Evolutionary conservation across 768 basidiomycete species (phyloP).

Genomic region (Leucogyrophana mollusca): DNA sequence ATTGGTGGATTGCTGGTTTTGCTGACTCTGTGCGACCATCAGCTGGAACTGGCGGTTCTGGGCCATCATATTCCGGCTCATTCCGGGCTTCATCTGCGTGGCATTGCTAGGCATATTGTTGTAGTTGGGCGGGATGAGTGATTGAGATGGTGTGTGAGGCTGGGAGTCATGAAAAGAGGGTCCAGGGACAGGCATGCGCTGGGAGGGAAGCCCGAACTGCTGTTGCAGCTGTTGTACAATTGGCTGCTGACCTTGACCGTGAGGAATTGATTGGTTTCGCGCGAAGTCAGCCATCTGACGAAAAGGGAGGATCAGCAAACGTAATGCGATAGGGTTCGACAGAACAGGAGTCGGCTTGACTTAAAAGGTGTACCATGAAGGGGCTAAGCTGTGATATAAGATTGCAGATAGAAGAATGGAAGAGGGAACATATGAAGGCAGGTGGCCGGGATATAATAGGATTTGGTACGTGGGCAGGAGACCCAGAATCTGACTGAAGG

Average conservation of each 20-base stretch:
- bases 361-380: conserved; percentile 4
- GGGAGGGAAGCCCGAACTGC: conserved; percentile 35
- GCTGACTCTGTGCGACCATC: conserved; percentile 47
- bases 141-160: conserved; percentile 17
- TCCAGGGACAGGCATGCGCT: conserved; percentile 37
- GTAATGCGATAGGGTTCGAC: conserved; percentile 12
- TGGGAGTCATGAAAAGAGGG: conserved; percentile 38
- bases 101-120: conserved; percentile 37
- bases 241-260: conserved; percentile 36
- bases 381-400: conserved; percentile 11
- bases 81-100: conserved; percentile 28
- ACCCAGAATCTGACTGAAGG: too few relatives aligned
- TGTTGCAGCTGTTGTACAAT: conserved; percentile 42
- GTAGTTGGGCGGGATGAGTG: conserved; percentile 38
- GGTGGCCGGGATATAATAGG: too few relatives aligned
- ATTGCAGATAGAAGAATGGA: conserved; percentile 6
- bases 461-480: too few relatives aligned
- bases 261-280: conserved; percentile 40
- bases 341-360: conserved; percentile 6
- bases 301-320: conserved; percentile 22
- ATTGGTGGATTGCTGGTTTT: conserved; percentile 35
- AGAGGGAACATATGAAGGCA: neutral
- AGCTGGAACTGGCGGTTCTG: conserved; percentile 48
- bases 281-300: conserved; percentile 45
- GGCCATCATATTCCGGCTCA: conserved; percentile 36